A percentile compares a stretch with the other conserved stretches of the same genome.
phyloP scores from a whole-genome alignment of 768 basidiomycete genomes.

The Macrocybe gigantea region DNA sequence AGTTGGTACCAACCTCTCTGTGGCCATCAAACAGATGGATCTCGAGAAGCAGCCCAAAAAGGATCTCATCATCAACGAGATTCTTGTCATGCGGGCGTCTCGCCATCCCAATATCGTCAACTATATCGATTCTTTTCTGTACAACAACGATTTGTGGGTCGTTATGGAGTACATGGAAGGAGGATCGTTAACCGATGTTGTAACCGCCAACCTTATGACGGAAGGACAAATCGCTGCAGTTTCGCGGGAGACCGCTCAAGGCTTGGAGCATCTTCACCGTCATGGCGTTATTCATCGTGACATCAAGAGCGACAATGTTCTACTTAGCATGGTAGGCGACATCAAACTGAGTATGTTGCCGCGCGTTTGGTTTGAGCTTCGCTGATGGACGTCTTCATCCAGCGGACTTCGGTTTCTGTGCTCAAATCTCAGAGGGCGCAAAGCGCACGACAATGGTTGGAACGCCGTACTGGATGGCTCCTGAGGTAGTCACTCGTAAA shows the following conservation, averaged over 20 bases:
- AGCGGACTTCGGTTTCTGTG: constrained; percentile 99
- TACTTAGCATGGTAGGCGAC: constrained; percentile 88
- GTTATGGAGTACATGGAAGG: constrained; percentile 99
- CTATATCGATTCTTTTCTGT: constrained; percentile 96
- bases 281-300: constrained; percentile 99
- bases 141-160: constrained; percentile 98
- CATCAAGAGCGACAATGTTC: constrained; percentile 97
- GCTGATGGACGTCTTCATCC: constrained; percentile 6
- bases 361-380: not conserved
- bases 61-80: constrained; percentile 99
- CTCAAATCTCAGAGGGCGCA: constrained; percentile 89
- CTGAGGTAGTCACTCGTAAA: constrained; percentile 95
- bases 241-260: constrained; percentile 87
- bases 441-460: constrained; percentile 99
- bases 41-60: constrained; percentile 99
- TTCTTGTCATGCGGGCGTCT: constrained; percentile 96
- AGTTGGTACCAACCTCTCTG: constrained; percentile 87
- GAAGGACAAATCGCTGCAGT: constrained; percentile 99
- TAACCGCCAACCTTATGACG: constrained; percentile 93
- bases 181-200: constrained; percentile 90
- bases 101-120: constrained; percentile 99
- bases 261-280: constrained; percentile 88
- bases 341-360: constrained; percentile 92
- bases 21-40: constrained; percentile 99
- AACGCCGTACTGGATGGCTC: constrained; percentile 99